phyloP scores from a whole-genome alignment of 495 filamentous ascomycete species.

The Zalerion maritima region DNA sequence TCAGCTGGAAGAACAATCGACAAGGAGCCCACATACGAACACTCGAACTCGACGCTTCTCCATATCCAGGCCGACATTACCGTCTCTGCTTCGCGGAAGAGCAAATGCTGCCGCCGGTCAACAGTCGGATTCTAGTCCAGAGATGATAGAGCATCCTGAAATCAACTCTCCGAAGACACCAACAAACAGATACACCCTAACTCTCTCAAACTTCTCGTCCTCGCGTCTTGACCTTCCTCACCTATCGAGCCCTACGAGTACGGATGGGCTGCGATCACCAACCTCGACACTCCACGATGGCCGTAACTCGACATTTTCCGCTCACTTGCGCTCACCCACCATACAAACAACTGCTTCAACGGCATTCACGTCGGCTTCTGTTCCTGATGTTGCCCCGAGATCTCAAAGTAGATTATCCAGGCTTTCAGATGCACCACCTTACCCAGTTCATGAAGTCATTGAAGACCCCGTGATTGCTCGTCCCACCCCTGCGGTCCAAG shows the following conservation, averaged over 20 bases:
- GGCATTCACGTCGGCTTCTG: conserved; percentile 3
- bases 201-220: conserved; percentile 21
- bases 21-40: too few species aligned
- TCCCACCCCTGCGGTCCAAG: too few species aligned
- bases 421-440: too few species aligned
- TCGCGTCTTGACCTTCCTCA: conserved; percentile 26
- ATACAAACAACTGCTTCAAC: conserved; percentile 1
- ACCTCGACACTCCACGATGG: conserved; percentile 12
- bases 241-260: conserved; percentile 10
- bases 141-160: conserved; percentile 11
- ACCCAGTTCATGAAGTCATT: too few species aligned
- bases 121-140: conserved; percentile 11
- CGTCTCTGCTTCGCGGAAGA: conserved; percentile 18
- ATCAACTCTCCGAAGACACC: conserved; percentile 28
- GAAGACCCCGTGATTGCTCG: too few species aligned
- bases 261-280: conserved; percentile 6
- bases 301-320: too few species aligned
- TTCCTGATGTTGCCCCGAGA: conserved; percentile 6
- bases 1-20: too few species aligned
- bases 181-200: conserved; percentile 17
- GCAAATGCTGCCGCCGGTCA: conserved; percentile 7
- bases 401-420: too few species aligned
- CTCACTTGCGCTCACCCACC: conserved; percentile 4
- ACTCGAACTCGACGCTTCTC: conserved; percentile 8
- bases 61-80: conserved; percentile 16